Base-by-base conservation (phyloP, 192 early-diverging fungal genomes). In the Jimgerdemannia lactiflua region DNA sequence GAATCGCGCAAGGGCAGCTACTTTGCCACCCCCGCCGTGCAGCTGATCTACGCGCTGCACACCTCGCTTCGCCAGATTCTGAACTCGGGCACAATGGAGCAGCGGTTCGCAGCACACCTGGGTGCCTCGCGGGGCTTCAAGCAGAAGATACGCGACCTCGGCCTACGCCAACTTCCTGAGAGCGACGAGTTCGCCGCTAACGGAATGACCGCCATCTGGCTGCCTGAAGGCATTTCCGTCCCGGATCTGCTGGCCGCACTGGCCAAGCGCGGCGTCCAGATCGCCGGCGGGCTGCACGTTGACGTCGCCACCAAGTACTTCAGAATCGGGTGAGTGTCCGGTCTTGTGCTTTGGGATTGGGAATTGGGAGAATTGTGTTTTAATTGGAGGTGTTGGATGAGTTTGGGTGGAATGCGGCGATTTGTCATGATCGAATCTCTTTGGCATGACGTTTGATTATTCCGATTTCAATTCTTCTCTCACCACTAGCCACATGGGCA, bases 1-100 rank as follows among this genome's bases (percentile, higher is more conserved):
- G 97, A 99, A 86, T 91, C 91, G 1, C 91, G 95, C 73, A 94
- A 95, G 71, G 90, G 92, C 41, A 89, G 90, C 71, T 99, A 99
- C 86, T 99, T 99, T 89, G 97, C 96, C 70, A 99, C 97, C 42
- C 97, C 97, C 11, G 90, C 95, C 65, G 97, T 99, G 67, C 95
- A 97, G 86, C 88, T 94, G 59, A 89, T 99, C 80, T 87, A 91
- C 82, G 95, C 96, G 39, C 92, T 99, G 43, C 87, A 95, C 79
- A 86, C 90, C 39, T 92, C 93, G 70, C 88, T 99, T 71, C 86
- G 89, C 80, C 92, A 94, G 83, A 83, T 96, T 42, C 86, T 94
- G 65, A 82, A 79, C 68, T 81, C 85, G 54, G 79, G 84, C 40
- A 81, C 89, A 63, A 85, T 99, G 86, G 94, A 96, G 75, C 70